Evolutionary conservation across 176 grass and related monocot species (phyloP).

Genomic region (Phyllostachys edulis): DNA sequence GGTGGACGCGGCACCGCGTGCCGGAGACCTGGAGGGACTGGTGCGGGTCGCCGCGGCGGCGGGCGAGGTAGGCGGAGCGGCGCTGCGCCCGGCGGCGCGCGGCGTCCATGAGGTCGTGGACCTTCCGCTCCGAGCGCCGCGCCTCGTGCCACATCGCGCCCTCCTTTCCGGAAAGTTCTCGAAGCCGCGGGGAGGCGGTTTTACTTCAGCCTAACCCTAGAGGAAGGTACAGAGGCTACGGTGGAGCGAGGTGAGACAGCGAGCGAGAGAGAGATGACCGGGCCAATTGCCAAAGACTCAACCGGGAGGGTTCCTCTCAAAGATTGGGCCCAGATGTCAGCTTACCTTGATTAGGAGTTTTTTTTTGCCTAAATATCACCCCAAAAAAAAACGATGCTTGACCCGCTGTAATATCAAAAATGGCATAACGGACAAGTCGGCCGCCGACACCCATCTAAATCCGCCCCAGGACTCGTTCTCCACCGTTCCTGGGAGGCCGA

Average conservation of each 20-base stretch:
- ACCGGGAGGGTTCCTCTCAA: not conserved
- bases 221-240: conserved; percentile 1
- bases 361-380: too few species aligned
- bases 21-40: conserved; percentile 83
- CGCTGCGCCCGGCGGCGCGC: conserved; percentile 87
- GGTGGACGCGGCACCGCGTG: conserved; percentile 75
- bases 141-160: conserved; percentile 95
- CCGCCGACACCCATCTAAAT: too few species aligned
- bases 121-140: conserved; percentile 85
- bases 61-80: conserved; percentile 74
- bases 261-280: not conserved
- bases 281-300: not conserved
- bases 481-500: too few species aligned
- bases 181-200: not conserved
- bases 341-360: too few species aligned
- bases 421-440: too few species aligned
- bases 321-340: not conserved
- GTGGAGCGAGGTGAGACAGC: not conserved
- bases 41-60: conserved; percentile 84
- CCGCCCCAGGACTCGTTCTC: too few species aligned
- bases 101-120: conserved; percentile 93
- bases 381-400: too few species aligned
- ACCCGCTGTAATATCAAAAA: too few species aligned
- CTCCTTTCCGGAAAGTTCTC: not conserved
- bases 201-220: conserved; percentile 39